Conservation (phyloP, 345 rosid genomes). For the Syzygium aqueum region DNA sequence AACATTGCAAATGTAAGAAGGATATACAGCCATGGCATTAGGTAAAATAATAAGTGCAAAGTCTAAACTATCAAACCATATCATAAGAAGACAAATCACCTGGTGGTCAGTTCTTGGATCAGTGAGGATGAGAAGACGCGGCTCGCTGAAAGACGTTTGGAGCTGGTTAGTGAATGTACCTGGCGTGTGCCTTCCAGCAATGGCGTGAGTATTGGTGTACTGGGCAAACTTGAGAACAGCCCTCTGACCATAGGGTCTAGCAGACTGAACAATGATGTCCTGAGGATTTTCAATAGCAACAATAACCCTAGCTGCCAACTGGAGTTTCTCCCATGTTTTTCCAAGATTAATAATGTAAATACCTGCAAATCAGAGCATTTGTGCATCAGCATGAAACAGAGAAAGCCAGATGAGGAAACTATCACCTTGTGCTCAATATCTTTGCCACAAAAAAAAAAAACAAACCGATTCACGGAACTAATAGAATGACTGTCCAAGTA, state of each 20-base stretch:
- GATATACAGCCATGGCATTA: not conserved
- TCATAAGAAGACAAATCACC: slow-evolving; percentile 21
- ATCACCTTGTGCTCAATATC: not conserved
- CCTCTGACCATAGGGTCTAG: slow-evolving; percentile 96
- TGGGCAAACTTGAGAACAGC: slow-evolving; percentile 93
- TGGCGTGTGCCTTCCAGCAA: slow-evolving; percentile 98
- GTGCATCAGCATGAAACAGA: not conserved
- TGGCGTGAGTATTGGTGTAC: slow-evolving; percentile 91
- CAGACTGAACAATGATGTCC: slow-evolving; percentile 93
- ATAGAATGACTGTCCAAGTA: not conserved
- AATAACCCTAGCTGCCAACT: slow-evolving; percentile 78
- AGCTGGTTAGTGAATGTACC: slow-evolving; percentile 96
- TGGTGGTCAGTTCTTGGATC: slow-evolving; percentile 98
- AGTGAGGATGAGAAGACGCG: slow-evolving; percentile 83
- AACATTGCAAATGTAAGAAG: not conserved
- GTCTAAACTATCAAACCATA: not conserved
- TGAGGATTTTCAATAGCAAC: slow-evolving; percentile 83
- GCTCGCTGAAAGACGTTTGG: slow-evolving; percentile 87
- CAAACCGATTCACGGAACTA: not conserved
- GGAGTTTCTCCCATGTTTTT: slow-evolving; percentile 91
- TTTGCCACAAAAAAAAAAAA: not conserved
- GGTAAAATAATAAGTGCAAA: not conserved
- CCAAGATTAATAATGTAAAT: slow-evolving; percentile 88
- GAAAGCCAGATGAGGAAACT: not conserved
- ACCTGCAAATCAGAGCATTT: slow-evolving; percentile 21